phyloP scores from a whole-genome alignment of 208 protist species.

The Acanthamoeba triangularis region DNA sequence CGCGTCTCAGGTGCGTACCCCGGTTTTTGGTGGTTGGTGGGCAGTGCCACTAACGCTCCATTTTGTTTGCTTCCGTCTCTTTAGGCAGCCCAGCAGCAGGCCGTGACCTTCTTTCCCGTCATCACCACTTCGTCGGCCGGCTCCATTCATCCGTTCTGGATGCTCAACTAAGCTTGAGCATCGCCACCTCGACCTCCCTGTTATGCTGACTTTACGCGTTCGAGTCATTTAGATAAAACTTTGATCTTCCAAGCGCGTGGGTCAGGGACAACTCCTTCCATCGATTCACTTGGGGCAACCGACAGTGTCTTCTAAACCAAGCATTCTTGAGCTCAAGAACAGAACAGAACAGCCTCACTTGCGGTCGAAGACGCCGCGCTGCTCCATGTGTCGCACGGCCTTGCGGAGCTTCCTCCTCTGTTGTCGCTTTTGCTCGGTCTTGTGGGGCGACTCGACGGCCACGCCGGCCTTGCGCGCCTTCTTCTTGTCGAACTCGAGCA shows the following conservation, averaged over 20 bases:
- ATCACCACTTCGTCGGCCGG: neutral
- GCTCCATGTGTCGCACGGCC: slow-evolving; percentile 32
- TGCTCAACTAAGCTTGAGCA: neutral
- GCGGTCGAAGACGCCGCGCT: slow-evolving; percentile 6
- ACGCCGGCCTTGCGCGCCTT: slow-evolving; percentile 16
- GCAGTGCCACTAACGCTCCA: too few species aligned
- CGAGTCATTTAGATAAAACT: too few species aligned
- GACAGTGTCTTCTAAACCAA: too few species aligned
- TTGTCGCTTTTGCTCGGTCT: neutral
- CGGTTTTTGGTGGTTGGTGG: too few species aligned
- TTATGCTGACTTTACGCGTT: too few species aligned
- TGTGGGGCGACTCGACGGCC: neutral
- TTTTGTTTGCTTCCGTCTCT: neutral
- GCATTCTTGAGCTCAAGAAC: too few species aligned
- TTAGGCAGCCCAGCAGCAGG: neutral
- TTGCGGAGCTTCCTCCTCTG: neutral
- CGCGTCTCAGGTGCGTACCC: neutral
- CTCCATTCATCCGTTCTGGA: neutral
- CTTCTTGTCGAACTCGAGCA: slow-evolving; percentile 25
- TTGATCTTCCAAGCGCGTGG: too few species aligned
- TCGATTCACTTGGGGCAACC: too few species aligned
- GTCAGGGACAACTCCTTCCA: too few species aligned
- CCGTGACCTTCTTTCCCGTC: neutral
- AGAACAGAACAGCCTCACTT: too few species aligned
- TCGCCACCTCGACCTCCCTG: too few species aligned